phyloP scores from a whole-genome alignment of 2,329 filamentous ascomycete species.

The Fusarium buharicum region DNA sequence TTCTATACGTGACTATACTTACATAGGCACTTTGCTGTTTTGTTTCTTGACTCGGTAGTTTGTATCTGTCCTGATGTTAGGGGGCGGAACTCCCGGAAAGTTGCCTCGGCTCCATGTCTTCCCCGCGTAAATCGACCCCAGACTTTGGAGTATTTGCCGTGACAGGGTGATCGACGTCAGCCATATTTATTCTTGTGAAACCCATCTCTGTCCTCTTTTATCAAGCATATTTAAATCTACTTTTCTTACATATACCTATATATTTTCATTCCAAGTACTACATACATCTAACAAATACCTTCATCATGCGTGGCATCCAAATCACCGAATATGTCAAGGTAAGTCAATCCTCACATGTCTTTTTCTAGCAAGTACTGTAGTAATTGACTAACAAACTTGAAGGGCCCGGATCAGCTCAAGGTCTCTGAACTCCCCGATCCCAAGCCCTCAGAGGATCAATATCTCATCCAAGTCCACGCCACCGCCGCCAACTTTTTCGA shows the following conservation, averaged over 20 bases:
- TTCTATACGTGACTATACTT: neutral
- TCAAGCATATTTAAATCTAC: neutral
- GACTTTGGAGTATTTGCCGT: constrained; percentile 11
- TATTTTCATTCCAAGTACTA: neutral
- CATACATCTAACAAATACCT: neutral
- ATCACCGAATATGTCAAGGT: constrained; percentile 80
- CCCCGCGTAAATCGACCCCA: constrained; percentile 38
- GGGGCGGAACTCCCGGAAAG: constrained; percentile 30
- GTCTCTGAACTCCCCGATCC: constrained; percentile 81
- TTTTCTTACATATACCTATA: neutral
- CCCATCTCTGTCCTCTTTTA: neutral
- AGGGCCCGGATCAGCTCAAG: constrained; percentile 83
- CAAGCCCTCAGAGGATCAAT: constrained; percentile 75
- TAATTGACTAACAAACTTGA: neutral
- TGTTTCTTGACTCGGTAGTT: neutral
- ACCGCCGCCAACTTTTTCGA: constrained; percentile 97
- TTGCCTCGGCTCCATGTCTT: constrained; percentile 45
- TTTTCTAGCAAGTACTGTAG: neutral
- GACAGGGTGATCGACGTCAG: constrained; percentile 20
- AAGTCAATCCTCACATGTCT: constrained; percentile 20
- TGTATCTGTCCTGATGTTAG: neutral
- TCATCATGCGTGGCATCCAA: constrained; percentile 79
- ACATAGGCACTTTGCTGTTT: neutral
- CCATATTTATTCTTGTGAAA: constrained; percentile 12
- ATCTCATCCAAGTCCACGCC: constrained; percentile 87